Conservation (phyloP, 495 filamentous ascomycete genomes). For the Chaetomidium leptoderma region DNA sequence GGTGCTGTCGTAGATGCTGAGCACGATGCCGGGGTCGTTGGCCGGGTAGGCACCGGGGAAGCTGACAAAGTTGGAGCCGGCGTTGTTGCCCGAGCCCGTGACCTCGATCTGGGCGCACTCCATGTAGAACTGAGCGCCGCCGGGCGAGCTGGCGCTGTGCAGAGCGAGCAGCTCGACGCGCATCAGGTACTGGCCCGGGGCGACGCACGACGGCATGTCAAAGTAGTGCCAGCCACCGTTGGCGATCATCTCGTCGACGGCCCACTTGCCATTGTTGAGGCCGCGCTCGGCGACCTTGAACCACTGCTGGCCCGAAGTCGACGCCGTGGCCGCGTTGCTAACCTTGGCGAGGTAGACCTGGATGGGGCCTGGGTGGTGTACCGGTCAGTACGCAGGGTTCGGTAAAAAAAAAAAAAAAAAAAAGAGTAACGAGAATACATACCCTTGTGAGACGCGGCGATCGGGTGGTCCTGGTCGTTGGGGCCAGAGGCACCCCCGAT, state of each 20-base stretch:
- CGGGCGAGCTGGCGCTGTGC: conserved; percentile 37
- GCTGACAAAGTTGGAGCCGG: conserved; percentile 38
- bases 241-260: conserved; percentile 25
- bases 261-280: conserved; percentile 34
- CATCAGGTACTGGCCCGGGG: conserved; percentile 48
- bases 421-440: conserved; percentile 7
- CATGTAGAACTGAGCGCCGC: conserved; percentile 51
- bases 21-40: conserved; percentile 43
- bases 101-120: conserved; percentile 49
- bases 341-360: conserved; percentile 51
- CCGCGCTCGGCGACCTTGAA: conserved; percentile 46
- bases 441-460: conserved; percentile 46
- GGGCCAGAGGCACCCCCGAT: conserved; percentile 42
- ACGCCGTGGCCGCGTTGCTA: conserved; percentile 39
- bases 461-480: conserved; percentile 49
- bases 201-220: conserved; percentile 43
- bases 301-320: conserved; percentile 37
- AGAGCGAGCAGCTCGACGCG: conserved; percentile 52
- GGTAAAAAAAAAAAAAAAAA: neutral
- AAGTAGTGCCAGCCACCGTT: conserved; percentile 45
- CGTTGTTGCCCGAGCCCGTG: conserved; percentile 42
- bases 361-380: conserved; percentile 36
- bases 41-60: conserved; percentile 50
- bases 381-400: too few relatives aligned
- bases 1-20: conserved; percentile 41